Evolutionary conservation across 345 rosid genomes (phyloP).

Genomic region (Microcos paniculata): DNA sequence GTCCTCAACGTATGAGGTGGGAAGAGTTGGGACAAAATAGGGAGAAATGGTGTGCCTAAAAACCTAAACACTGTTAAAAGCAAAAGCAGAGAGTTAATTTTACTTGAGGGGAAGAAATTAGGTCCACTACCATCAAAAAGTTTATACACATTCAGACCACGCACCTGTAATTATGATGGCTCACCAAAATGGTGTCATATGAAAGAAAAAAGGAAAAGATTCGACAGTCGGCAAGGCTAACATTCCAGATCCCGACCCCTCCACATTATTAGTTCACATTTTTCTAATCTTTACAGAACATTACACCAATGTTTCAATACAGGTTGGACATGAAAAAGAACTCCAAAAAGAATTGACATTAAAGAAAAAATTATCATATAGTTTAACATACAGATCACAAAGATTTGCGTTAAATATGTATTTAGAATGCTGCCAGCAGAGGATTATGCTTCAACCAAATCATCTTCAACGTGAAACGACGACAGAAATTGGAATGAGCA

Average conservation of each 20-base stretch:
- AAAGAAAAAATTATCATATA: background rate
- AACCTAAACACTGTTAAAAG: background rate
- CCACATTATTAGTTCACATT: background rate
- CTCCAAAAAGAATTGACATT: background rate
- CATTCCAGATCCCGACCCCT: background rate
- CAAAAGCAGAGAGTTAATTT: background rate
- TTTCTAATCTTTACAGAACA: background rate
- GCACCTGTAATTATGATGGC: background rate
- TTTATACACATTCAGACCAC: background rate
- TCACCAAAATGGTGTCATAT: conserved; percentile 3
- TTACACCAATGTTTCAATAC: background rate
- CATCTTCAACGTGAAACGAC: background rate
- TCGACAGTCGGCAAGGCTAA: background rate
- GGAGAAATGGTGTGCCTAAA: background rate
- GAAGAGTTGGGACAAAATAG: background rate
- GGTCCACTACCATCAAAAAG: background rate
- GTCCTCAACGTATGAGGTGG: no score
- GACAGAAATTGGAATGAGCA: no score
- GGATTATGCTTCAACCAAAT: background rate
- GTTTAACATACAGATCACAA: background rate
- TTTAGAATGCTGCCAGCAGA: background rate
- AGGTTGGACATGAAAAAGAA: background rate
- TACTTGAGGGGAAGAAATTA: no score
- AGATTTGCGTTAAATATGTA: background rate
- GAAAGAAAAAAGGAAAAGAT: background rate